Base-by-base conservation (phyloP, 2,329 filamentous ascomycete species). In the Fusarium irregulare region DNA sequence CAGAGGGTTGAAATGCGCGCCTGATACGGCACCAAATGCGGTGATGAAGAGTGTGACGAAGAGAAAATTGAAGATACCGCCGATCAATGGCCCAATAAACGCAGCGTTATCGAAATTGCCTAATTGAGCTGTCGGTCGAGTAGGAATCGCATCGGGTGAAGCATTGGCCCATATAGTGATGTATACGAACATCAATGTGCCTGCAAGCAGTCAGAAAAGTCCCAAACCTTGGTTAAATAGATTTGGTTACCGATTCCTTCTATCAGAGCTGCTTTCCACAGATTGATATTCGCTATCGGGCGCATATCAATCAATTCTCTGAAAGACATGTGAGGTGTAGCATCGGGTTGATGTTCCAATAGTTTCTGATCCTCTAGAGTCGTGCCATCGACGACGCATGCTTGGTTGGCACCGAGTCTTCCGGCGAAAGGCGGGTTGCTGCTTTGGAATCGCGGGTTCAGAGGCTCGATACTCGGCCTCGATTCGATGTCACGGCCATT, bases 1-100 rank as follows among this genome's bases (percentile, higher is more conserved):
- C 6, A 83, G 77, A 2, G 86, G 86, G 68, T 86, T 88, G 50
- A 88, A 78, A 71, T 88, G 86, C 0, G 83, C 85, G 16, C 85
- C 85, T 3, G 83, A 85, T 2, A 84, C 79, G 0, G 85, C 82
- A 1, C 81, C 84, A 25, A 85, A 82, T 0, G 80, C 80, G 47
- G 81, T 84, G 37, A 87, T 86, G 66, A 87, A 84, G 1, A 88
- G 74, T 0, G 83, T 79, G 16, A 87, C 77, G 16, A 78, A 71
- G 9, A 80, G 41, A 0, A 78, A 64, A 41, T 78, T 80, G 2
- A 75, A 66, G 1, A 79, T 53, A 0, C 76, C 75, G 3, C 77
- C 78, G 1, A 78, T 56, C 0, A 80, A 59, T 1, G 79, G 77
- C 0, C 76, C 76, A 0, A 79, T 25, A 20, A 80, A 78, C 1